Percentiles rank a stretch among this genome's conserved stretches.
Evolutionary conservation across 495 filamentous ascomycete genomes (phyloP).

Genomic region (Bryoglossum gracile): DNA sequence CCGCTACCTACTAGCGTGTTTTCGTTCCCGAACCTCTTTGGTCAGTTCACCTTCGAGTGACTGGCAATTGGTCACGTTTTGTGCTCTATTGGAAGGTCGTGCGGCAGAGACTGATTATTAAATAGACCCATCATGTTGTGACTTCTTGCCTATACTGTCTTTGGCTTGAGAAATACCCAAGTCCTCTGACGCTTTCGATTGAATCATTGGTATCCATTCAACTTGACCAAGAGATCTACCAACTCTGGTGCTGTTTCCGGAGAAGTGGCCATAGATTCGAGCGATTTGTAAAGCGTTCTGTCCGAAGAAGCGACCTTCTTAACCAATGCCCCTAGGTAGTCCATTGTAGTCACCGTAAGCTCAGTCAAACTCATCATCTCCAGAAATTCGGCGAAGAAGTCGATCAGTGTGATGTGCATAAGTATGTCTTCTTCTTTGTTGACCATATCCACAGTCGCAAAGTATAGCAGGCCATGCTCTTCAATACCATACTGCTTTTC

Average conservation of each 20-base stretch:
- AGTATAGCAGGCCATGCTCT: constrained; percentile 60
- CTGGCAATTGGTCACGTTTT: no score
- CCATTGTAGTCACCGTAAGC: constrained; percentile 31
- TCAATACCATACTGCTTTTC: constrained; percentile 38
- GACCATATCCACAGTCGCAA: constrained; percentile 67
- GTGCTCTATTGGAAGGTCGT: no score
- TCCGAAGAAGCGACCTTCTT: constrained; percentile 34
- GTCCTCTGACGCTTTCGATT: no score
- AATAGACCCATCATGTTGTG: no score
- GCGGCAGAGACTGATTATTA: no score
- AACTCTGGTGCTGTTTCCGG: constrained; percentile 21
- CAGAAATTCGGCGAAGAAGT: constrained; percentile 65
- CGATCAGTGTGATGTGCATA: constrained; percentile 71
- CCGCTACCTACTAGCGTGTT: no score
- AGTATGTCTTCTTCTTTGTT: constrained; percentile 61
- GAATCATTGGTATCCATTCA: constrained; percentile 17
- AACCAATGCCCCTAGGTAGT: constrained; percentile 33
- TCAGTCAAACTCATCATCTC: constrained; percentile 43
- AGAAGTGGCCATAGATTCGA: constrained; percentile 29
- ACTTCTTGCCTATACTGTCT: no score
- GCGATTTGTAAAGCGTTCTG: constrained; percentile 30
- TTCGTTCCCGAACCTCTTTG: no score
- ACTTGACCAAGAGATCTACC: constrained; percentile 19
- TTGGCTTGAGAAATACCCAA: no score
- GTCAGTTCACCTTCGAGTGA: no score